These are phyloP conservation scores for Hamigera avellanea DNA, from an alignment of 495 filamentous ascomycete genomes.

Conservation along the genomic window DNA sequence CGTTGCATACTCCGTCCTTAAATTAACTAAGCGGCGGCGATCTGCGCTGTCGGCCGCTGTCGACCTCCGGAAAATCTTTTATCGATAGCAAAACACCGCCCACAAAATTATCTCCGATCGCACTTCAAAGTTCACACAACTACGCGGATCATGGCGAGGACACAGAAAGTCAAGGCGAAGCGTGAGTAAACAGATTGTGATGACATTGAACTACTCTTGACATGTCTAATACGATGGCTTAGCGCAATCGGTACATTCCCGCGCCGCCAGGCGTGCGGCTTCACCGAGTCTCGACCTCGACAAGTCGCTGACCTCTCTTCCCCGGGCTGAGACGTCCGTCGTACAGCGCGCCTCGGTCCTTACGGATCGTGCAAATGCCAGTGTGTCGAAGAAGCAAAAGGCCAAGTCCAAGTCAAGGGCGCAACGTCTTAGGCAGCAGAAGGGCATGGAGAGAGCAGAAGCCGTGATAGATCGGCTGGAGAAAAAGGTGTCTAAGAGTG, in stretches of 20 bases:
- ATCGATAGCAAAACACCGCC: constrained; percentile 28
- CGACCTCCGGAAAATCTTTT: constrained; percentile 24
- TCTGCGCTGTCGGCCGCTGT: constrained; percentile 17
- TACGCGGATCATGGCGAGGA: constrained; percentile 36
- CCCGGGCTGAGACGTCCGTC: constrained; percentile 40
- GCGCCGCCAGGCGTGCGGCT: constrained; percentile 59
- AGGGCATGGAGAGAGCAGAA: constrained; percentile 63
- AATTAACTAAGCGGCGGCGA: constrained; percentile 1
- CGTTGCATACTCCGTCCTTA: no score
- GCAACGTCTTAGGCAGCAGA: constrained; percentile 56
- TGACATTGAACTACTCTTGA: not conserved
- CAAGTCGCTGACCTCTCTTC: constrained; percentile 57
- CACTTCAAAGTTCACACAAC: not conserved
- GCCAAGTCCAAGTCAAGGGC: constrained; percentile 48
- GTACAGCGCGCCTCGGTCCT: constrained; percentile 48
- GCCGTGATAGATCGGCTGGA: constrained; percentile 56
- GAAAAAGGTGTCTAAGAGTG: constrained; percentile 57
- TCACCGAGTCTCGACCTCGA: constrained; percentile 63
- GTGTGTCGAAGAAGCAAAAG: constrained; percentile 58
- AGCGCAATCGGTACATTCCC: constrained; percentile 49
- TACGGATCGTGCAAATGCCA: constrained; percentile 41
- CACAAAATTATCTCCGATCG: constrained; percentile 11
- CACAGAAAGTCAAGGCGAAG: constrained; percentile 24
- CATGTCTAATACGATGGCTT: constrained; percentile 12
- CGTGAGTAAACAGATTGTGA: constrained; percentile 17